Evolutionary conservation across 2,329 filamentous ascomycete species (phyloP), one percentile per base, ranked within the genome.

Genomic region (Calonectria pseudoturangicola): DNA sequence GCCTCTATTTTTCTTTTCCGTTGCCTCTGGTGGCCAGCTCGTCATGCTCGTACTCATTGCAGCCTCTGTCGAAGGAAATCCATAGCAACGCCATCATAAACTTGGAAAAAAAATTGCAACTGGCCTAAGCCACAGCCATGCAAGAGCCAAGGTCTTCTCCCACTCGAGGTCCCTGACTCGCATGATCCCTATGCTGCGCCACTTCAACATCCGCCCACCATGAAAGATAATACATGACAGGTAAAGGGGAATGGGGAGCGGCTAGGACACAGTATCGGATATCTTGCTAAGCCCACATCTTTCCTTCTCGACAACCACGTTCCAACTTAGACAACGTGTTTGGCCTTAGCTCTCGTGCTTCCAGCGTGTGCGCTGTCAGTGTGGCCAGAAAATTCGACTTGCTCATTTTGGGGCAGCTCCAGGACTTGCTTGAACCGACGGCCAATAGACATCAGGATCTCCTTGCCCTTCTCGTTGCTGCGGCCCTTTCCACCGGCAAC

Each of bases 371-470:
- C 96, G 79, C 94, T 94, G 79, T 99, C 97, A 21, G 95, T 98
- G 87, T 99, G 97, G 73, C 97, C 97, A 25, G 95, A 98, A 87
- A 98, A 99, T 87, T 99, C 97, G 72, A 99, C 92, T 74, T 88
- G 85, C 84, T 98, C 97, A 73, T 87, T 89, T 69, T 92, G 86
- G 73, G 93, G 93, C 73, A 99, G 88, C 84, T 94, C 92, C 69
- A 99, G 89, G 30, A 97, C 93, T 79, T 95, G 93, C 92, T 99
- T 99, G 92, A 99, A 98, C 76, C 93, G 92, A 79, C 89, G 91
- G 79, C 97, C 97, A 80, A 99, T 98, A 81, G 91, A 90, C 87
- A 94, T 88, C 71, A 99, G 90, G 58, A 96, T 91, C 70, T 97
- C 94, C 86, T 93, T 94, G 82, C 95, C 94, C 89, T 98, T 97